A percentile compares a stretch with the other conserved stretches of the same genome.
phyloP scores from a whole-genome alignment of 805 yeast species.

The Metschnikowia sp. region DNA sequence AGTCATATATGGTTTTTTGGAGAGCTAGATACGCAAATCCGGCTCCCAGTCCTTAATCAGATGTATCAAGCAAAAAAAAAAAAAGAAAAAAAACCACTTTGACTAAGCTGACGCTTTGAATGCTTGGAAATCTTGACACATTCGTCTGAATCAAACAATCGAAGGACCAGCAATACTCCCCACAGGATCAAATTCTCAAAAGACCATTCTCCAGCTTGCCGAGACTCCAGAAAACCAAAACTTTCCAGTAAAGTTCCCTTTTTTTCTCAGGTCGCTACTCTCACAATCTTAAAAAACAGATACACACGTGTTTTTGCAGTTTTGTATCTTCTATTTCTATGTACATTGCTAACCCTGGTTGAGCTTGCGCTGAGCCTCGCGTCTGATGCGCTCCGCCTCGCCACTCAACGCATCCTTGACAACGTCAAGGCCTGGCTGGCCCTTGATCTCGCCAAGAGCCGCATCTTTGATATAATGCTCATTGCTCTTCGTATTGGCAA shows the following conservation, averaged over 20 bases:
- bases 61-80: too few species aligned
- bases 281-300: background rate
- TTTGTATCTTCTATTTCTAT: constrained; percentile 2
- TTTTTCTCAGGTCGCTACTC: background rate
- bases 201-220: background rate
- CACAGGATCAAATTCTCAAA: too few species aligned
- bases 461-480: constrained; percentile 36
- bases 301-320: background rate
- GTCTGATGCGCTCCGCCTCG: constrained; percentile 31
- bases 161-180: too few species aligned
- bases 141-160: too few species aligned
- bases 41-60: too few species aligned
- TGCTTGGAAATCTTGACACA: too few species aligned
- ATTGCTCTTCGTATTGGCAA: constrained; percentile 26
- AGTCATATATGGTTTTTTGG: too few species aligned
- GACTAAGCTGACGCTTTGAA: too few species aligned
- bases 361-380: constrained; percentile 34
- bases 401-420: constrained; percentile 40
- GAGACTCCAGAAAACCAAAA: background rate
- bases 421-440: constrained; percentile 40
- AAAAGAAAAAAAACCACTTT: too few species aligned
- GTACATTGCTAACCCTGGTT: constrained; percentile 21
- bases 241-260: background rate
- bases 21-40: too few species aligned
- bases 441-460: constrained; percentile 37